A percentile compares a stretch with the other conserved stretches of the same genome.
phyloP scores from a whole-genome alignment of 2,329 filamentous ascomycete species.

The Bisporella sp. region DNA sequence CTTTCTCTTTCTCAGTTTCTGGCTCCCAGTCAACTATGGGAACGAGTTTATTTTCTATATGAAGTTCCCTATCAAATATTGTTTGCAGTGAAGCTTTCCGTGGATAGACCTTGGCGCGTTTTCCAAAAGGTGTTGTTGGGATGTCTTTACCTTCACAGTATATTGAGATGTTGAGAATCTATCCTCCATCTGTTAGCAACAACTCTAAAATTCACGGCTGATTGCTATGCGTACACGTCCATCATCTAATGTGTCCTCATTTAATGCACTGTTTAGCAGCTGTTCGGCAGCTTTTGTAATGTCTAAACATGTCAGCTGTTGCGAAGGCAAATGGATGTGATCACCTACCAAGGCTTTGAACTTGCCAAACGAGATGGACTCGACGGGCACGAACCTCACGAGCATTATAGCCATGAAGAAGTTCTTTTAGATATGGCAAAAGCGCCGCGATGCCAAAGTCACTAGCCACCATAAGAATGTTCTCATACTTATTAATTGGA shows the following conservation, averaged over 20 bases:
- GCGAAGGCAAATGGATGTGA: background rate
- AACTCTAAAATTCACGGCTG: slow-evolving; percentile 2
- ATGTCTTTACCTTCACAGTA: slow-evolving; percentile 9
- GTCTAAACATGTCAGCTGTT: background rate
- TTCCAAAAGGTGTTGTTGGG: slow-evolving; percentile 8
- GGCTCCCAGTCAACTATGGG: slow-evolving; percentile 8
- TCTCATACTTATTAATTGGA: slow-evolving; percentile 22
- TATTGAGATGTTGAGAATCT: slow-evolving; percentile 44
- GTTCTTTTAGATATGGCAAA: slow-evolving; percentile 29
- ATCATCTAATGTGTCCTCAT: slow-evolving; percentile 7
- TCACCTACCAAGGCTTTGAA: slow-evolving; percentile 2
- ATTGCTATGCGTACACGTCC: slow-evolving; percentile 3
- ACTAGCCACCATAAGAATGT: slow-evolving; percentile 29
- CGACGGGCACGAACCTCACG: slow-evolving; percentile 12
- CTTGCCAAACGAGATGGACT: background rate
- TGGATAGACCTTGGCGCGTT: slow-evolving; percentile 8
- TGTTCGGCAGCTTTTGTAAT: slow-evolving; percentile 3
- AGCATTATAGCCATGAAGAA: slow-evolving; percentile 30
- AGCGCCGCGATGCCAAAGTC: slow-evolving; percentile 29
- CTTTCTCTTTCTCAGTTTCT: slow-evolving; percentile 4
- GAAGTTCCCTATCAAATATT: slow-evolving; percentile 9
- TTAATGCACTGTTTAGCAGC: slow-evolving; percentile 8
- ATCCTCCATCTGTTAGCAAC: slow-evolving; percentile 44
- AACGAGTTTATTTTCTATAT: slow-evolving; percentile 10
- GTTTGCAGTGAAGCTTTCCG: slow-evolving; percentile 8